Conservation (phyloP, 2,329 filamentous ascomycete genomes). For the Cladosporium sp. region DNA sequence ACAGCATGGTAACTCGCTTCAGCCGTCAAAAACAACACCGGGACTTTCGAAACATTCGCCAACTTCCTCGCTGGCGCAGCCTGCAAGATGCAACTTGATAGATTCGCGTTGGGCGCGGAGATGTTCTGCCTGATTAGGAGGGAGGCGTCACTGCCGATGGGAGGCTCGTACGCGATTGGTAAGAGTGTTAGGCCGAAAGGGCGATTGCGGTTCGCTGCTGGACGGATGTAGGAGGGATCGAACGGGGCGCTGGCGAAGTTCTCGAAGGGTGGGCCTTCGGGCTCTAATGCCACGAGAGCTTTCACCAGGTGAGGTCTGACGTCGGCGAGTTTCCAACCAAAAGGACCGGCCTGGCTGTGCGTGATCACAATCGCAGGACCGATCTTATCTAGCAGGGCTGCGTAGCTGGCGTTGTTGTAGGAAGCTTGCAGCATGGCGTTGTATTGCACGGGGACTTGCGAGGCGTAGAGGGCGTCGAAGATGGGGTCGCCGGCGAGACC, state of each 20-base stretch:
- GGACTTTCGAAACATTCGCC: slow-evolving; percentile 50
- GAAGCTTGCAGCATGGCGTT: slow-evolving; percentile 36
- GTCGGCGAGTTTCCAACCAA: slow-evolving; percentile 52
- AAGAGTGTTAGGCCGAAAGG: slow-evolving; percentile 39
- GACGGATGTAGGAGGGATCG: slow-evolving; percentile 21
- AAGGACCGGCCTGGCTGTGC: slow-evolving; percentile 52
- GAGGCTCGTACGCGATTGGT: slow-evolving; percentile 37
- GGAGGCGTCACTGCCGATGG: slow-evolving; percentile 28
- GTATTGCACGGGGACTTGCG: slow-evolving; percentile 42
- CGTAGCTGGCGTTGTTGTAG: slow-evolving; percentile 21
- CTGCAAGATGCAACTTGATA: slow-evolving; percentile 44
- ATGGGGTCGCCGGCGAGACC: slow-evolving; percentile 44
- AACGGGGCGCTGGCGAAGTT: slow-evolving; percentile 27
- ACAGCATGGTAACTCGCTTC: slow-evolving; percentile 56
- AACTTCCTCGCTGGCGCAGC: slow-evolving; percentile 45
- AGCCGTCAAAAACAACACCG: slow-evolving; percentile 52
- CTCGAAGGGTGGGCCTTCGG: slow-evolving; percentile 53
- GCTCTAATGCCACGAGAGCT: slow-evolving; percentile 55
- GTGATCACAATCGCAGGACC: slow-evolving; percentile 49
- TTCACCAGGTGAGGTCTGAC: slow-evolving; percentile 49
- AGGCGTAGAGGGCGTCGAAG: slow-evolving; percentile 53
- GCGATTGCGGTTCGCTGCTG: slow-evolving; percentile 20
- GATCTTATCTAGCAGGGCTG: slow-evolving; percentile 45
- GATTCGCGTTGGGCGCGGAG: slow-evolving; percentile 29
- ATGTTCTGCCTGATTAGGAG: slow-evolving; percentile 29